Evolutionary conservation across 2,329 filamentous ascomycete species (phyloP), one percentile per base, ranked within the genome.

Genomic region (Mycosphaerella sp.): DNA sequence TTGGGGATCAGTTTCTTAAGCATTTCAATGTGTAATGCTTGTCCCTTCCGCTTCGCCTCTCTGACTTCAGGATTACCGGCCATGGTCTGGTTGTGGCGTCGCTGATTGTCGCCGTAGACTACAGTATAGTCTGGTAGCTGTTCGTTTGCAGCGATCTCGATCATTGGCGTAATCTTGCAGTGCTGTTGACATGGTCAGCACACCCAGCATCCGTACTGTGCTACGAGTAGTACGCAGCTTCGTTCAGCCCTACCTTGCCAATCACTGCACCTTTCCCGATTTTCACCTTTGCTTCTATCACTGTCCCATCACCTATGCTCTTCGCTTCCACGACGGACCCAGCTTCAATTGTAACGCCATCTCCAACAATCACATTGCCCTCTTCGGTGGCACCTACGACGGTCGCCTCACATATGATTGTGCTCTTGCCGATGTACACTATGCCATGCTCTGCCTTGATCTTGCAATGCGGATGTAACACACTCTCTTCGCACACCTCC

Each of bases 391-490:
- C 60, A 56, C 67, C 56, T 56, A 78, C 65, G 21, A 69, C 64
- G 12, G 73, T 73, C 36, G 76, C 76, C 65, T 97, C 93, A 62
- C 86, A 83, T 42, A 97, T 78, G 44, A 95, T 86, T 64, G 87
- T 93, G 26, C 72, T 71, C 42, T 70, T 68, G 0, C 73, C 74
- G 6, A 78, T 66, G 14, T 68, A 68, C 1, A 78, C 72, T 1
- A 70, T 69, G n/a, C 72, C 73, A 14, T 69, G 51, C 1, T 69
- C 66, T 39, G 74, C 73, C 38, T 67, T 69, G 31, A 78, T 67
- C 48, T 66, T 83, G 12, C 85, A 82, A 46, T 91, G 87, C 1
- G 93, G 91, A 66, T 97, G 92, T n/a, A 98, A 74, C 6, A 96
- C 81, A 3, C 83, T 85, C 66, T 89, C 84, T 23, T 87, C 79